A percentile compares a stretch with the other conserved stretches of the same genome.
phyloP scores from a whole-genome alignment of 2,329 filamentous ascomycete species.

The Neoscytalidium dimidiatum region DNA sequence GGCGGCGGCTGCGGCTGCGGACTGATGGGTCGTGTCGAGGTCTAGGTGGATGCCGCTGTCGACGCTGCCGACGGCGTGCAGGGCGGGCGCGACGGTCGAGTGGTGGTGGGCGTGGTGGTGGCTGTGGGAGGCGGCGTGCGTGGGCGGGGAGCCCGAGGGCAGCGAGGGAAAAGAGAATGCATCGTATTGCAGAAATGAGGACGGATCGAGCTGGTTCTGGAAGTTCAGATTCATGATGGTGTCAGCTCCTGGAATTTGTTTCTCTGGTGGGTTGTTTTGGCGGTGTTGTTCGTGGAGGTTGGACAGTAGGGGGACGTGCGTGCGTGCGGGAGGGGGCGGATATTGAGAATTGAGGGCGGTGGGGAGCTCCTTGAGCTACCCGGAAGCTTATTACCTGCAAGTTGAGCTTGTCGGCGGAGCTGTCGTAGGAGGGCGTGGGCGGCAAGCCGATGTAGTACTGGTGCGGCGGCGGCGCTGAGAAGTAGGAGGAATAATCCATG shows the following conservation, averaged over 20 bases:
- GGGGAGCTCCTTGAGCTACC: background rate
- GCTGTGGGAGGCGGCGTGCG: background rate
- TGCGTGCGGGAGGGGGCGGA: background rate
- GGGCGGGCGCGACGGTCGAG: slow-evolving; percentile 23
- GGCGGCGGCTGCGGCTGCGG: background rate
- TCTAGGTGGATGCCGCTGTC: slow-evolving; percentile 46
- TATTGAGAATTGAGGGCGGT: background rate
- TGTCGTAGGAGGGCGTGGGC: slow-evolving; percentile 32
- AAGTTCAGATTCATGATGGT: background rate
- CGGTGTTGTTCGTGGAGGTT: background rate
- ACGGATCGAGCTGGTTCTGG: slow-evolving; percentile 8
- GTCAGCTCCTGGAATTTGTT: too few species aligned
- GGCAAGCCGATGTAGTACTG: slow-evolving; percentile 54
- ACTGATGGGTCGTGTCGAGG: slow-evolving; percentile 10
- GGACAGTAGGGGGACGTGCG: too few species aligned
- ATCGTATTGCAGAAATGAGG: slow-evolving; percentile 12
- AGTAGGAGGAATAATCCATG: slow-evolving; percentile 61
- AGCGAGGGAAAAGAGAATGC: slow-evolving; percentile 15
- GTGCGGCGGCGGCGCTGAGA: slow-evolving; percentile 45
- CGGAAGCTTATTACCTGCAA: background rate
- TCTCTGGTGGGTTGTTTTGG: background rate
- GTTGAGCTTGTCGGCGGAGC: slow-evolving; percentile 10
- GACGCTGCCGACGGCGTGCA: slow-evolving; percentile 38
- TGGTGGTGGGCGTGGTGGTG: background rate
- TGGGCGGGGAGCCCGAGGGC: slow-evolving; percentile 4